Evolutionary conservation across 768 basidiomycete species (phyloP).

Genomic region (Coprinopsis strossmayeri): DNA sequence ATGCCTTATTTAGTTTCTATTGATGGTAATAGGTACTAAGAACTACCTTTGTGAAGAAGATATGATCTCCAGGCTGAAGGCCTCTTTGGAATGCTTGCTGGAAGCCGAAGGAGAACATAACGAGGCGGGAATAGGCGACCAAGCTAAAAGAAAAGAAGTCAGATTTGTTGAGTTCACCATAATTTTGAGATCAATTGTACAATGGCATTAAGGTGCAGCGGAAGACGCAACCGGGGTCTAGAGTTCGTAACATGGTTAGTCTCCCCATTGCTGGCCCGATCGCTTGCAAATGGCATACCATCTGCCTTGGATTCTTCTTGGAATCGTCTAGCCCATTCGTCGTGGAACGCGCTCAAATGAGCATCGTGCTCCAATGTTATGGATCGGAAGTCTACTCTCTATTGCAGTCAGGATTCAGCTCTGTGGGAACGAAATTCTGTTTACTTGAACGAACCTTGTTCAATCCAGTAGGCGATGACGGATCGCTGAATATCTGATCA

Average conservation of each 20-base stretch:
- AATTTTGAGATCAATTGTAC: slow-evolving; percentile 35
- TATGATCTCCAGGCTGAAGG: slow-evolving; percentile 49
- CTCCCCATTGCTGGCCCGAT: no score
- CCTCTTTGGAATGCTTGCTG: slow-evolving; percentile 76
- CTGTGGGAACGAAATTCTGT: not conserved
- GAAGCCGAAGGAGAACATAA: slow-evolving; percentile 85
- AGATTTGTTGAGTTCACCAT: not conserved
- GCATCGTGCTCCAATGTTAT: slow-evolving; percentile 59
- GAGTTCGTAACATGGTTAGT: not conserved
- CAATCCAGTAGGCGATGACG: slow-evolving; percentile 56
- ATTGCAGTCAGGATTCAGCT: slow-evolving; percentile 7
- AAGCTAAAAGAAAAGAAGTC: slow-evolving; percentile 36
- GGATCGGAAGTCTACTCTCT: slow-evolving; percentile 63
- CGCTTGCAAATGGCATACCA: slow-evolving; percentile 39
- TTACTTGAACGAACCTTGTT: slow-evolving; percentile 61
- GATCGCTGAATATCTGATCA: slow-evolving; percentile 71
- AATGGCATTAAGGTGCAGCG: slow-evolving; percentile 67
- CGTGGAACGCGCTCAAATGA: slow-evolving; percentile 47
- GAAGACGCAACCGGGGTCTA: slow-evolving; percentile 55
- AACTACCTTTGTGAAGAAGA: slow-evolving; percentile 62
- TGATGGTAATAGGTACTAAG: no score
- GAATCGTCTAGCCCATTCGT: slow-evolving; percentile 65
- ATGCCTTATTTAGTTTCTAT: not conserved
- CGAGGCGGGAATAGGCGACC: slow-evolving; percentile 70
- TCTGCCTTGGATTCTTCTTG: slow-evolving; percentile 50